phyloP scores from a whole-genome alignment of 345 rosid species.

The Durio zibethinus region DNA sequence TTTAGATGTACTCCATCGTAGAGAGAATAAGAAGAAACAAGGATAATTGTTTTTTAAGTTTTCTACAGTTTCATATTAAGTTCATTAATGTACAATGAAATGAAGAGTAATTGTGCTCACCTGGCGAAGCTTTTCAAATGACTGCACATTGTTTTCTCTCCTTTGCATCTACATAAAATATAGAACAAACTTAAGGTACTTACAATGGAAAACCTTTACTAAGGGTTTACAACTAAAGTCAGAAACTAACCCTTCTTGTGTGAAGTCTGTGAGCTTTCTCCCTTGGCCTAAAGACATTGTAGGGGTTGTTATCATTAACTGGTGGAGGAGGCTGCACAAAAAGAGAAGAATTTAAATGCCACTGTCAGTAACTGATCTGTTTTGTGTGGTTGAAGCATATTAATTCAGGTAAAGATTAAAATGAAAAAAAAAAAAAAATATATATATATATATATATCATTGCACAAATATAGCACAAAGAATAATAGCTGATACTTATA shows the following conservation, averaged over 20 bases:
- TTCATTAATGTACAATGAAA: not conserved
- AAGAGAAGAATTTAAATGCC: conserved; percentile 8
- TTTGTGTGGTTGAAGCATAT: not conserved
- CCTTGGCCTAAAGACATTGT: conserved; percentile 95
- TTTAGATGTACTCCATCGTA: too few relatives aligned
- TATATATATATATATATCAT: too few relatives aligned
- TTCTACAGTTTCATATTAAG: not conserved
- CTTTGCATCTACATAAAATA: conserved; percentile 75
- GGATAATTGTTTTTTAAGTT: too few relatives aligned
- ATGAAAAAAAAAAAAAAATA: too few relatives aligned
- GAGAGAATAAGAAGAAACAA: too few relatives aligned
- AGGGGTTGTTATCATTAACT: conserved; percentile 91
- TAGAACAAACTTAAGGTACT: conserved; percentile 7
- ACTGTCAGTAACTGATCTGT: not conserved
- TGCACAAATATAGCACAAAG: not conserved
- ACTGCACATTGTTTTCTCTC: conserved; percentile 98
- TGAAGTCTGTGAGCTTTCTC: conserved; percentile 97
- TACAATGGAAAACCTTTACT: not conserved
- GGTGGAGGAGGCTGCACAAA: conserved; percentile 91
- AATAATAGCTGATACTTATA: not conserved
- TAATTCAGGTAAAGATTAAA: not conserved
- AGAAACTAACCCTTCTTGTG: conserved; percentile 72
- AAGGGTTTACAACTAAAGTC: not conserved
- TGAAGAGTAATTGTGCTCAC: conserved; percentile 33
- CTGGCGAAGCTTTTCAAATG: conserved; percentile 99